These are phyloP conservation scores for Symbiodinium natans DNA, from an alignment of 73 alveolate species.

Conservation along the genomic window DNA sequence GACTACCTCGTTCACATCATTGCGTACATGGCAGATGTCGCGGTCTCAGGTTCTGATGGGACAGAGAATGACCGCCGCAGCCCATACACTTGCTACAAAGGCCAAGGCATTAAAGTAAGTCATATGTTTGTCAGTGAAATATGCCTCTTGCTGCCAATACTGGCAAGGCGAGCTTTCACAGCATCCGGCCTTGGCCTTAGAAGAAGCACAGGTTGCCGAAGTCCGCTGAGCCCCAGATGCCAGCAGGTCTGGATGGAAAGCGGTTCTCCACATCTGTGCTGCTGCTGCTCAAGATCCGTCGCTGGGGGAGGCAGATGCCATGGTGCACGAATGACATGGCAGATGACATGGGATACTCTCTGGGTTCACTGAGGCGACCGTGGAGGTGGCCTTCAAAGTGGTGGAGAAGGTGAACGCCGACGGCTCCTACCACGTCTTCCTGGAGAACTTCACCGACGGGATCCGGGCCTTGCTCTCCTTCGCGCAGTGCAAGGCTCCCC, in stretches of 20 bases:
- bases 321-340: too few species aligned
- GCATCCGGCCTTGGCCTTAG: constrained; percentile 45
- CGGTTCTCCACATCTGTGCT: constrained; percentile 95
- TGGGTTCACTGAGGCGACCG: too few species aligned
- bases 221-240: too few species aligned
- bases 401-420: constrained; percentile 82
- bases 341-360: too few species aligned
- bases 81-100: too few species aligned
- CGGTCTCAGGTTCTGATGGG: background rate
- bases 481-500: constrained; percentile 90
- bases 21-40: constrained; percentile 94
- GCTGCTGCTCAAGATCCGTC: constrained; percentile 95
- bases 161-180: constrained; percentile 46
- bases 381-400: constrained; percentile 87
- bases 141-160: background rate
- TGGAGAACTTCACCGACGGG: constrained; percentile 92
- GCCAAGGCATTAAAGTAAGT: too few species aligned
- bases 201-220: too few species aligned
- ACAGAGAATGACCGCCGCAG: too few species aligned
- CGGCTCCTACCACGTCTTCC: constrained; percentile 61
- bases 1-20: constrained; percentile 95
- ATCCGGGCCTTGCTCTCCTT: constrained; percentile 86
- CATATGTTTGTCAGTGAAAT: too few species aligned
- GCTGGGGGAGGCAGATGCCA: constrained; percentile 44
- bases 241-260: constrained; percentile 96